phyloP scores from a whole-genome alignment of 768 basidiomycete genomes.

The Amanita subjunquillea region DNA sequence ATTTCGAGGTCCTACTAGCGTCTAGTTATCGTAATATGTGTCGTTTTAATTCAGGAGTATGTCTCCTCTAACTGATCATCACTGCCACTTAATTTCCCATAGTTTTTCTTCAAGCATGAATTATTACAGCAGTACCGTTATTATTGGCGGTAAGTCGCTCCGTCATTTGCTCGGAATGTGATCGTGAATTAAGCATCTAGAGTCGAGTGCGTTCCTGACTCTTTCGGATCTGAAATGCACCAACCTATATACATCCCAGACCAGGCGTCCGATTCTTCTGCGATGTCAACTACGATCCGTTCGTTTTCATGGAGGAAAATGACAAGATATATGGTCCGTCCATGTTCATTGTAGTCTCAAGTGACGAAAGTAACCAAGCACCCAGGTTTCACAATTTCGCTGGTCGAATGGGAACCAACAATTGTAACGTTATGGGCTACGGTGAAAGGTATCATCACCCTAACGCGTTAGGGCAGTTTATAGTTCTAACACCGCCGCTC shows the following conservation, averaged over 20 bases:
- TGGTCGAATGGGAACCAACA: conserved; percentile 71
- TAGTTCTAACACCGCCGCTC: not conserved
- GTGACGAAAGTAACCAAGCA: conserved; percentile 2
- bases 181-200: conserved; percentile 21
- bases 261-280: conserved; percentile 72
- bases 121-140: conserved; percentile 69
- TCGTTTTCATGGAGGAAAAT: conserved; percentile 68
- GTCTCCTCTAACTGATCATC: conserved; percentile 13
- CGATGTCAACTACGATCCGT: conserved; percentile 73
- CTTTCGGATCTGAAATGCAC: not conserved
- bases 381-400: conserved; percentile 62
- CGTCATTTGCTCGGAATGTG: not conserved
- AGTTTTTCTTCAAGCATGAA: conserved; percentile 83
- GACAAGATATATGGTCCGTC: conserved; percentile 32
- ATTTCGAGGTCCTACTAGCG: not conserved
- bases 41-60: conserved; percentile 84
- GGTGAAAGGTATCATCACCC: conserved; percentile 44
- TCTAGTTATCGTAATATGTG: conserved; percentile 89
- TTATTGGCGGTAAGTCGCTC: conserved; percentile 55
- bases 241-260: conserved; percentile 21
- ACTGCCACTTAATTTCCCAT: not conserved
- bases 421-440: conserved; percentile 73
- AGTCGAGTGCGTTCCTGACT: conserved; percentile 51
- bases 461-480: not conserved
- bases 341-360: not conserved